Conservation (phyloP, 305 asterid species). For the Fraxinus paxiana region DNA sequence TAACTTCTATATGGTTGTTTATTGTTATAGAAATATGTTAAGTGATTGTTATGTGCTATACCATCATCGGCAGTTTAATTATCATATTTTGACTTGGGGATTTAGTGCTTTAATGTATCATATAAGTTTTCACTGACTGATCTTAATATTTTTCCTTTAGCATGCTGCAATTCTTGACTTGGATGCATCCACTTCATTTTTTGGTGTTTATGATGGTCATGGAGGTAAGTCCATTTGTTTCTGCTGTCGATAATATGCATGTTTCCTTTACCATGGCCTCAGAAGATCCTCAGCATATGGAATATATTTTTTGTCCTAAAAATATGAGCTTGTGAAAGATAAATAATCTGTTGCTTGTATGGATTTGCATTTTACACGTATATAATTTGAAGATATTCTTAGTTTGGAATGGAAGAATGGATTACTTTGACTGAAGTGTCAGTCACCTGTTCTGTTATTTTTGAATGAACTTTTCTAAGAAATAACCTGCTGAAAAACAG, state of each 20-base stretch:
- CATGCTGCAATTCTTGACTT: slow-evolving; percentile 78
- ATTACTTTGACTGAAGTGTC: not conserved
- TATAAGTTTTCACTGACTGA: slow-evolving; percentile 13
- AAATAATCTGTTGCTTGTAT: not conserved
- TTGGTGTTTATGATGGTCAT: slow-evolving; percentile 96
- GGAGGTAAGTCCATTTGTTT: slow-evolving; percentile 58
- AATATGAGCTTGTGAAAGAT: not conserved
- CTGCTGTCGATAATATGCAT: not conserved
- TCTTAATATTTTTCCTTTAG: slow-evolving; percentile 36
- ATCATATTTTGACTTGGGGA: not conserved
- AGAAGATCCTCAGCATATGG: not conserved
- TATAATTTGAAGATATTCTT: not conserved
- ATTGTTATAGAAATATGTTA: not conserved
- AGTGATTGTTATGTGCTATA: not conserved
- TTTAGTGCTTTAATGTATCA: not conserved
- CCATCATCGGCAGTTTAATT: not conserved
- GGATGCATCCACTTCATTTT: slow-evolving; percentile 77
- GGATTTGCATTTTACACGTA: not conserved
- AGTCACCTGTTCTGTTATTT: not conserved
- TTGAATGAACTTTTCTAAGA: not conserved
- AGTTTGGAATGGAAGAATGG: not conserved
- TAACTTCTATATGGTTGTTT: not conserved
- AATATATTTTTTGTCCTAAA: not conserved
- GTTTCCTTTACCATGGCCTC: not conserved
- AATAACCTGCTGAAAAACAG: not conserved